A percentile compares a stretch with the other conserved stretches of the same genome.
Conservation (phyloP, 1,284 basidiomycete species). For the Somion occarium region DNA sequence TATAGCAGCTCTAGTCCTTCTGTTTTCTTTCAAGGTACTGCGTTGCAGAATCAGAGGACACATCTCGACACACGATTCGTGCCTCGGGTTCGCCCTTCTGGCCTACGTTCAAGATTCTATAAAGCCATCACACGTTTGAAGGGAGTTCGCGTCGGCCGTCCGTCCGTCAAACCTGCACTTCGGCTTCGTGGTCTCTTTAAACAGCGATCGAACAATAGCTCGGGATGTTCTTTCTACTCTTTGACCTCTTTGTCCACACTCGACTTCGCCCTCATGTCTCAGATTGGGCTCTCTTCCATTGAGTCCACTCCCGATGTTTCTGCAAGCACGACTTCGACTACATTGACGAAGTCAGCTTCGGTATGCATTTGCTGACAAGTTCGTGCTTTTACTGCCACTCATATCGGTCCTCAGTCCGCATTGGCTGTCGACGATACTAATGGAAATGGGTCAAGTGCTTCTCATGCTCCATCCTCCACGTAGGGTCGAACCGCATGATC, state of each 20-base stretch:
- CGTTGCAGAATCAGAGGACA: background rate
- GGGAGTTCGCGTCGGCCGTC: background rate
- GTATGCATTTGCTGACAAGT: no score
- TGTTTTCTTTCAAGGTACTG: background rate
- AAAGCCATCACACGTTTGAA: background rate
- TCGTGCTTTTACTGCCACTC: no score
- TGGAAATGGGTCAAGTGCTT: no score
- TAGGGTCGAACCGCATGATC: no score
- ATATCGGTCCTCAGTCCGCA: no score
- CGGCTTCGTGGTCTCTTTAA: no score
- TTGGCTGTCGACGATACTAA: no score
- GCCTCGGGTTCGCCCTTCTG: background rate
- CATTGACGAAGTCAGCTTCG: no score
- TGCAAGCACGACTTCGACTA: no score
- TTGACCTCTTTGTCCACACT: background rate
- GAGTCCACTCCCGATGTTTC: no score
- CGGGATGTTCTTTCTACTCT: background rate
- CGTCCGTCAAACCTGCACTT: no score
- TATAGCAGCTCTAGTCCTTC: background rate
- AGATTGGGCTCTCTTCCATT: background rate
- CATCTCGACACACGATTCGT: background rate
- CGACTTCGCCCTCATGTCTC: background rate
- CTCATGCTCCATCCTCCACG: no score
- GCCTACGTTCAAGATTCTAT: background rate
- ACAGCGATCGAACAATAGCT: background rate